phyloP scores from a whole-genome alignment of 1,284 basidiomycete genomes.

The Heterobasidion irregulare region DNA sequence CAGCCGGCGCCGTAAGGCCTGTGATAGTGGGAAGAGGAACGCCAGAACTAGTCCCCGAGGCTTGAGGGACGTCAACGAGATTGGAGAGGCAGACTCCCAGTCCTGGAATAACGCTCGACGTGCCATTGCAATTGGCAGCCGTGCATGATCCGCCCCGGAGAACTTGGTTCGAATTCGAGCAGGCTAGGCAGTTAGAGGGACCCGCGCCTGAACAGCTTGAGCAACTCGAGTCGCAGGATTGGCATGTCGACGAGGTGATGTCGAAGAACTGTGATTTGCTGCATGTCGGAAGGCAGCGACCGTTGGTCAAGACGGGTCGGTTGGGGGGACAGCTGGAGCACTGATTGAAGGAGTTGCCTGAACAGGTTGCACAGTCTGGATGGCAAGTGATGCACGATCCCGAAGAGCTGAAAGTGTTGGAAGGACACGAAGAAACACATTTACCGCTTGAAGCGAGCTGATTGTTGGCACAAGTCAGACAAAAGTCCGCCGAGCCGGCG shows the following conservation, averaged over 20 bases:
- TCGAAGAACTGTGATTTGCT: slow-evolving; percentile 67
- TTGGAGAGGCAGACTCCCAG: slow-evolving; percentile 73
- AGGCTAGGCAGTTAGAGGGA: slow-evolving; percentile 62
- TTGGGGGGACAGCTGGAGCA: slow-evolving; percentile 61
- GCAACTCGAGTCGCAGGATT: slow-evolving; percentile 65
- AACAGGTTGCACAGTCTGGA: slow-evolving; percentile 73
- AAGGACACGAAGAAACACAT: slow-evolving; percentile 68
- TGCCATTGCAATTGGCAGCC: slow-evolving; percentile 45
- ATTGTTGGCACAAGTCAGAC: slow-evolving; percentile 58
- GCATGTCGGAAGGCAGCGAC: slow-evolving; percentile 71
- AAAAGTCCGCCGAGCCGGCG: slow-evolving; percentile 55
- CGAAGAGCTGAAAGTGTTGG: slow-evolving; percentile 56
- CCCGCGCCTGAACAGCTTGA: slow-evolving; percentile 65
- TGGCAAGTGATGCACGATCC: slow-evolving; percentile 67
- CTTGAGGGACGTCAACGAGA: slow-evolving; percentile 46
- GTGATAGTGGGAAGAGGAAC: slow-evolving; percentile 47
- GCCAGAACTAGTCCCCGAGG: slow-evolving; percentile 34
- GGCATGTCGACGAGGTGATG: slow-evolving; percentile 49
- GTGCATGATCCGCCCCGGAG: slow-evolving; percentile 59
- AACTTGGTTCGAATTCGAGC: slow-evolving; percentile 51
- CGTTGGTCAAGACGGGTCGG: slow-evolving; percentile 63
- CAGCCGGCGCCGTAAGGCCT: slow-evolving; percentile 38
- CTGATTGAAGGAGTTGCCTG: slow-evolving; percentile 63
- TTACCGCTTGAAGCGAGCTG: slow-evolving; percentile 60
- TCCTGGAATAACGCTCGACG: slow-evolving; percentile 44